Base-by-base conservation (phyloP, 75 land plant species). In the Picea sitchensis region DNA sequence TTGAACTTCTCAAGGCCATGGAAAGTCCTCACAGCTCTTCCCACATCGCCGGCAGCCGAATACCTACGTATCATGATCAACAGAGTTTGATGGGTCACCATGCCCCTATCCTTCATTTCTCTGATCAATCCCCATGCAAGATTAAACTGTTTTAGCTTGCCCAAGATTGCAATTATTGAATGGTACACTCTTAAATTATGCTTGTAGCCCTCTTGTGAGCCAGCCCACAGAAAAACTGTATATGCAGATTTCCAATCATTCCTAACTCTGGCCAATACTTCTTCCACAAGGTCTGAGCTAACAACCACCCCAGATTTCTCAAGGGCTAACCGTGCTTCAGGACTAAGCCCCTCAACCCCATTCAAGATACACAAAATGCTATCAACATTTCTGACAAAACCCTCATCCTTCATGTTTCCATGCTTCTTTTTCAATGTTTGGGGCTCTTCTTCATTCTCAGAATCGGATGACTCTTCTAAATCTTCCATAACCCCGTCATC, bases 221-320 rank as follows among this genome's bases (percentile, higher is more conserved):
- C 82, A 7, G 90, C 90, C 92, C 90, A 88, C 6, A 86, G 64
- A 71, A 90, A 90, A 84, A 88, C 86, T 36, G 86, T 86, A 67
- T 60, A 90, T 1, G 90, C 86, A 11, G 84, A 78, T 2, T 81
- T 67, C 88, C 88, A 88, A 65, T 88, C 85, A 77, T 86, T 82
- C 20, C 88, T 68, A 21, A 83, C 57, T 61, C 84, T 60, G 20
- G 86, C 78, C 38, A 90, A 80, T 26, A 86, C 90, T 80, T 72
- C 82, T 34, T 26, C 47, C 58, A 88, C 92, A 71, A 88, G 73
- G n/a, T 84, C 90, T 11, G 80, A 58, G 13, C 83, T 77, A 23
- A 61, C 67, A 3, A 60, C n/a, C 34, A 90, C 77, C 13, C 74
- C 79, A 47, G 84, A 86, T 2, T 80, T 14, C 14, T 82, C 86